Evolutionary conservation across 179 eudicot genomes (phyloP), one percentile per base, ranked within the genome.

Genomic region (Silene coronaria): DNA sequence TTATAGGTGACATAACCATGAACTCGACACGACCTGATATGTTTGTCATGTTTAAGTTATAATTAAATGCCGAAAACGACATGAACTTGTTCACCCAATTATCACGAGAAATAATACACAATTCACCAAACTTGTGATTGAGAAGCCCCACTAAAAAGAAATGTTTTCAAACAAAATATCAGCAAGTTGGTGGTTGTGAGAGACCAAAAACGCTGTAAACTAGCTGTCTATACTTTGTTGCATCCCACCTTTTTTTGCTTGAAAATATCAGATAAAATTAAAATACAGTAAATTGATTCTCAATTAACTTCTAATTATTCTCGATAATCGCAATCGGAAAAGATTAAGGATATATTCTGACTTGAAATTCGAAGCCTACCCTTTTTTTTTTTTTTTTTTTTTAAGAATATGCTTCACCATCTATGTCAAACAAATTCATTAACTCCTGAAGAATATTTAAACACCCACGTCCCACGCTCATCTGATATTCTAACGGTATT

Each of bases 161-260:
- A 42, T 11, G 17, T 27, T 45, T 68, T 0, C 23, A 26, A n/a
- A 26, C 59, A 70, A 70, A 71, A 28, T 53, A 51, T 19, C 63
- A 51, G 74, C 73, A 48, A 23, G 61, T 69, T 27, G 69, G 57
- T 12, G 57, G 38, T 4, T 11, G 58, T 34, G 0, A 61, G 36
- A 51, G 60, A 5, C 36, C 32, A 68, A 3, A 23, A 48, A 24
- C 3, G 16, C 60, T 70, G 58, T 42, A 69, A 12, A 32, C 27
- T 27, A 71, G 74, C 46, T 71, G 73, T 70, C 22, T 48, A 27
- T 6, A 71, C 74, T 71, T 71, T 71, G 63, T 70, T 70, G 73
- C 58, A 5, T 5, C 38, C 60, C 73, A 70, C 73, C n/a, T n/a
- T n/a, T n/a, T n/a, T 24, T 48, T 48, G 23, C 59, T 70, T 68